Evolutionary conservation across 805 yeast species (phyloP).

Genomic region (Candida germanica): DNA sequence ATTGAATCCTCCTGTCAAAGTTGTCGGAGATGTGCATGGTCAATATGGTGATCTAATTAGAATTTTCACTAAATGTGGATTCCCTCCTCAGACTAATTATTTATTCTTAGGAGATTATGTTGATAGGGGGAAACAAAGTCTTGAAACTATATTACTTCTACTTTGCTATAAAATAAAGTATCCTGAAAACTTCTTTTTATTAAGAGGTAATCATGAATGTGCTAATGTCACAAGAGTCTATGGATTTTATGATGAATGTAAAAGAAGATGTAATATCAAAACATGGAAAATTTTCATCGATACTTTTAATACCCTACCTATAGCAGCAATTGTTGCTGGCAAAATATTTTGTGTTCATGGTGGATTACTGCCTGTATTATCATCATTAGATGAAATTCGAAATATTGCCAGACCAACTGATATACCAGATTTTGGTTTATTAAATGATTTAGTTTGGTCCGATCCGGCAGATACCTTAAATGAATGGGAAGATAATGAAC

Average conservation of each 20-base stretch:
- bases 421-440: constrained; percentile 78
- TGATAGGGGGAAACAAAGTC: constrained; percentile 93
- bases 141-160: constrained; percentile 84
- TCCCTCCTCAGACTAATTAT: constrained; percentile 92
- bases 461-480: constrained; percentile 81
- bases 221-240: constrained; percentile 95
- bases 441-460: constrained; percentile 78
- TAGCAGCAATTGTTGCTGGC: constrained; percentile 93
- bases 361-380: constrained; percentile 73
- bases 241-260: constrained; percentile 98
- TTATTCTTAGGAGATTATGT: constrained; percentile 95
- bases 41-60: constrained; percentile 91
- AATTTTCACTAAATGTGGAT: constrained; percentile 91
- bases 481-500: constrained; percentile 86
- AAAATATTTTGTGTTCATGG: constrained; percentile 93
- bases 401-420: constrained; percentile 79
- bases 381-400: constrained; percentile 70
- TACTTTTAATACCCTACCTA: constrained; percentile 91
- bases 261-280: constrained; percentile 85
- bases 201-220: constrained; percentile 96
- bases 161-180: constrained; percentile 93
- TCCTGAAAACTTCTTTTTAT: constrained; percentile 90
- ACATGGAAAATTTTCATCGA: constrained; percentile 94
- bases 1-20: constrained; percentile 80
- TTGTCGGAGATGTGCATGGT: constrained; percentile 95